Conservation (phyloP, 257 asterid species). For the Nyctanthes arbortristis region DNA sequence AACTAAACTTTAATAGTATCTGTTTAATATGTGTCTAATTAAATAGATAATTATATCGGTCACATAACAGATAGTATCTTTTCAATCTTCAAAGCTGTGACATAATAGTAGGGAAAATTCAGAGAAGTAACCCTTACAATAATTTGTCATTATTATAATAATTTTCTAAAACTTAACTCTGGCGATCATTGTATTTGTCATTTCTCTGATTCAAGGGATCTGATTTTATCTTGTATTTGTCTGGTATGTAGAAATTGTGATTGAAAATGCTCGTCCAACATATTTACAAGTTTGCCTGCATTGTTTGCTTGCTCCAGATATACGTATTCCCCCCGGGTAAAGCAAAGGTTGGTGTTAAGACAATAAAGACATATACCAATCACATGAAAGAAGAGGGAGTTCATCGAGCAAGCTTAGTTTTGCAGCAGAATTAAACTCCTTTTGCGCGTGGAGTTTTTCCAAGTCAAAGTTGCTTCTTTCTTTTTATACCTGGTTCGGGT, state of each 20-base stretch:
- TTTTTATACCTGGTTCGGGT: too few species aligned
- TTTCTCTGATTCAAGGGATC: background rate
- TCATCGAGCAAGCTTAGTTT: conserved; percentile 65
- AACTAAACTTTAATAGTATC: too few species aligned
- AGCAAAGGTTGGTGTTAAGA: conserved; percentile 73
- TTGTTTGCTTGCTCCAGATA: conserved; percentile 45
- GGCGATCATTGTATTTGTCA: background rate
- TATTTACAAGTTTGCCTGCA: background rate
- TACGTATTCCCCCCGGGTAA: conserved; percentile 85
- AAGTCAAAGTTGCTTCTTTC: conserved; percentile 44
- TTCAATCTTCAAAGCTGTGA: too few species aligned
- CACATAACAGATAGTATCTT: too few species aligned
- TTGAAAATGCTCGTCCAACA: background rate
- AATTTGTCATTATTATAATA: too few species aligned
- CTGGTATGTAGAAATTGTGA: background rate
- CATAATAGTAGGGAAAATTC: too few species aligned
- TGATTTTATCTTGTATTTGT: background rate
- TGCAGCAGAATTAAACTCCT: conserved; percentile 77
- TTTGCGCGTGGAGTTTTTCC: conserved; percentile 81
- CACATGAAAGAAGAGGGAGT: conserved; percentile 75
- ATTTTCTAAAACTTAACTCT: too few species aligned
- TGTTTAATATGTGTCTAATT: too few species aligned
- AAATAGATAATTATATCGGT: too few species aligned
- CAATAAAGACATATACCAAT: too few species aligned
- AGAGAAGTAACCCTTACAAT: too few species aligned